Evolutionary conservation across 257 asterid species (phyloP).

Genomic region (Solanum tacnaense): DNA sequence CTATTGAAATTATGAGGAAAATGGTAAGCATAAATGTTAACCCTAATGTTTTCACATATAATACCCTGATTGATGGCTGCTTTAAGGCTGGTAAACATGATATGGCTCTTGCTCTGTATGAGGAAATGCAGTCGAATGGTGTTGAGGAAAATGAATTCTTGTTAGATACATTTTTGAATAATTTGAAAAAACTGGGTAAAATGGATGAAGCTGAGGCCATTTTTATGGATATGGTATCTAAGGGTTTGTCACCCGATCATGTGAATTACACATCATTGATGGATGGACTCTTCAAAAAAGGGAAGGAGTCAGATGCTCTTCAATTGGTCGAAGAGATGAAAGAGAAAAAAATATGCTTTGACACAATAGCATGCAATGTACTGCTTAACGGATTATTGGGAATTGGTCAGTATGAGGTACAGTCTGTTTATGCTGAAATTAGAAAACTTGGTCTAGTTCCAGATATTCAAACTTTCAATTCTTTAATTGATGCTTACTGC

Average conservation of each 20-base stretch:
- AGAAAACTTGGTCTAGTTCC: slow-evolving; percentile 55
- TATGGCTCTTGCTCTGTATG: slow-evolving; percentile 41
- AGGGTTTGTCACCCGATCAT: slow-evolving; percentile 58
- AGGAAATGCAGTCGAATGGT: slow-evolving; percentile 59
- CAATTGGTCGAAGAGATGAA: slow-evolving; percentile 56
- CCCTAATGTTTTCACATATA: slow-evolving; percentile 57
- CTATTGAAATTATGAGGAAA: slow-evolving; percentile 27
- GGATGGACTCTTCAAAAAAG: slow-evolving; percentile 81
- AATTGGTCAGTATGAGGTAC: slow-evolving; percentile 50
- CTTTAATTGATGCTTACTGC: slow-evolving; percentile 58
- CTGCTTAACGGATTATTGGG: slow-evolving; percentile 64
- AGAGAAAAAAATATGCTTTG: slow-evolving; percentile 48
- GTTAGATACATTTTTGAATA: slow-evolving; percentile 53
- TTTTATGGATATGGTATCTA: slow-evolving; percentile 32
- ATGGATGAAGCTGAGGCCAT: slow-evolving; percentile 55
- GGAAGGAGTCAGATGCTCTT: slow-evolving; percentile 62
- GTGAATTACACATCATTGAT: slow-evolving; percentile 75
- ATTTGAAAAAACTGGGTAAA: slow-evolving; percentile 50
- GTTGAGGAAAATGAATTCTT: slow-evolving; percentile 44
- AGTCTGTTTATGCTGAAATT: slow-evolving; percentile 49
- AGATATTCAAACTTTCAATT: slow-evolving; percentile 62
- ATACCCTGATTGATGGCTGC: slow-evolving; percentile 61
- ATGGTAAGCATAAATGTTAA: slow-evolving; percentile 43
- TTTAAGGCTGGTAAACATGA: slow-evolving; percentile 59
- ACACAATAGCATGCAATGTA: slow-evolving; percentile 59